Conservation (phyloP, 352 stramenopile species). For the Aphanomyces astaci region DNA sequence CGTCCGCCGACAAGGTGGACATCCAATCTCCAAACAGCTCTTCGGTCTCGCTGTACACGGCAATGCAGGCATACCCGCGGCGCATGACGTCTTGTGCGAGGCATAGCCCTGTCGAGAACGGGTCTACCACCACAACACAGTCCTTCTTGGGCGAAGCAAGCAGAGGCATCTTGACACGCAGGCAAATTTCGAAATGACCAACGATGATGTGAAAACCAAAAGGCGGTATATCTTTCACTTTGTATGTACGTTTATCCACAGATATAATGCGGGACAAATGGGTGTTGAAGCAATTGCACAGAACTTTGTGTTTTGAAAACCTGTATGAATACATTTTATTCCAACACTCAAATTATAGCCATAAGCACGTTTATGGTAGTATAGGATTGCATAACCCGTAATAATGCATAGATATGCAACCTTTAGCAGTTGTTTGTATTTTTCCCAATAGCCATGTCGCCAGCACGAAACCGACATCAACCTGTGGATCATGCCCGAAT, state of each 20-base stretch:
- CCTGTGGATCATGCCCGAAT: background rate
- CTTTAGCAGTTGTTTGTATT: background rate
- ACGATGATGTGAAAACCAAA: too few relatives aligned
- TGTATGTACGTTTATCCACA: background rate
- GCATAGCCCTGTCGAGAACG: conserved; percentile 73
- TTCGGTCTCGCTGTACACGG: conserved; percentile 21
- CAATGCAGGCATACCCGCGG: conserved; percentile 41
- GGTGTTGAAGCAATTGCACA: background rate
- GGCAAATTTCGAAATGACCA: conserved; percentile 39
- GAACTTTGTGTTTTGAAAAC: background rate
- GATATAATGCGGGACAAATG: background rate
- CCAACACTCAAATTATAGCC: too few relatives aligned
- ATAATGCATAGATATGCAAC: too few relatives aligned
- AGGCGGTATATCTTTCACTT: too few relatives aligned
- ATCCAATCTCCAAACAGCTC: conserved; percentile 11
- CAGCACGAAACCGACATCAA: background rate
- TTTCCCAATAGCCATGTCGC: background rate
- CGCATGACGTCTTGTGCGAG: conserved; percentile 57
- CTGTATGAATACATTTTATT: too few relatives aligned
- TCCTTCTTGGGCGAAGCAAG: conserved; percentile 28
- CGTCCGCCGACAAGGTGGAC: background rate
- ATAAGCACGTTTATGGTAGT: too few relatives aligned
- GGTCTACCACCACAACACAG: conserved; percentile 63
- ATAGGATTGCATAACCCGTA: too few relatives aligned
- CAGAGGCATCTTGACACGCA: background rate